Evolutionary conservation across 345 rosid genomes (phyloP).

Genomic region (Eucalyptus albens): DNA sequence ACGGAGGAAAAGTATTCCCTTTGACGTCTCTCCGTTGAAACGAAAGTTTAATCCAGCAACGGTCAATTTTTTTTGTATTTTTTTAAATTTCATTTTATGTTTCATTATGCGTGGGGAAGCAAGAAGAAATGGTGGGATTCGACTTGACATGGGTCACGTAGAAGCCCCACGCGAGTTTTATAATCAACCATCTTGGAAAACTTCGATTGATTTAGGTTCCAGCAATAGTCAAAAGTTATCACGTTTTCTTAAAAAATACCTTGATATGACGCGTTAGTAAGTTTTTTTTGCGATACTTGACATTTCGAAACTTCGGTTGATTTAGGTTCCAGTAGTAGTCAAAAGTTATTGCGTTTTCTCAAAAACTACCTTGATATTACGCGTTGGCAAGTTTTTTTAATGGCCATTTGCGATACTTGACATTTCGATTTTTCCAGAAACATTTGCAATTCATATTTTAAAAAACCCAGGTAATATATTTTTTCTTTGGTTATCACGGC

Average conservation of each 20-base stretch:
- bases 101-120: background rate
- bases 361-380: background rate
- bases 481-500: background rate
- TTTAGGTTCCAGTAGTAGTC: background rate
- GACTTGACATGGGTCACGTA: background rate
- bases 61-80: background rate
- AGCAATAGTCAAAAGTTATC: background rate
- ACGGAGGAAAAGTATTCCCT: background rate
- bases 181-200: background rate
- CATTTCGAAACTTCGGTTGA: background rate
- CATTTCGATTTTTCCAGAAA: background rate
- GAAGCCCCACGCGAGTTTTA: background rate
- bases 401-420: rapidly evolving
- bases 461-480: background rate
- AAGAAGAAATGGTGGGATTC: background rate
- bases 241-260: background rate
- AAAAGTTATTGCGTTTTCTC: background rate
- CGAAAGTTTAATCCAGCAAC: background rate
- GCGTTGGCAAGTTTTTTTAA: background rate
- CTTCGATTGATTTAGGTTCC: background rate
- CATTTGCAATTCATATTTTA: background rate
- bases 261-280: rapidly evolving
- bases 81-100: background rate
- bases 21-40: background rate
- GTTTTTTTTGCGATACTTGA: background rate